Evolutionary conservation across 2,329 filamentous ascomycete species (phyloP), one percentile per base, ranked within the genome.

Genomic region (Colletotrichum liriopes): DNA sequence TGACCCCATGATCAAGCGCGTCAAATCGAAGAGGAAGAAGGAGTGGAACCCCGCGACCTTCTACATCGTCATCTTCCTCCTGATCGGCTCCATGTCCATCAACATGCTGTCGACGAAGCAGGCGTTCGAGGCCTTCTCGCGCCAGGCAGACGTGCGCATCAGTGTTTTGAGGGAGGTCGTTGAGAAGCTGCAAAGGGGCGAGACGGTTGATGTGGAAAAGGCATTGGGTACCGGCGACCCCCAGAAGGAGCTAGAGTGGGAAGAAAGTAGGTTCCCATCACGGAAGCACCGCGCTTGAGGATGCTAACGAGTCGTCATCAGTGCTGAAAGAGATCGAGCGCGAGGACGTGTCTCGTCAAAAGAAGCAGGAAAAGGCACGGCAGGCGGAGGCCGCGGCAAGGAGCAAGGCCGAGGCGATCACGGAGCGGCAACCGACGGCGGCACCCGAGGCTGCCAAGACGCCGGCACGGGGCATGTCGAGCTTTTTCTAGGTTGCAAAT

Each of bases 71-170:
- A 94, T 96, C 74, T 95, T 95, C 78, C 86, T 95, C 51, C 88
- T 98, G 74, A 96, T 98, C 75, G 97, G 97, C 5, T 98, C 94
- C 73, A 97, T 98, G 87, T 94, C 96, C 18, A 98, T 99, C 77
- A 94, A 98, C 78, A 93, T 96, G 87, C 92, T 99, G 78, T 88
- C 91, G 45, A 81, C 98, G 77, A 93, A 92, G 77, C 93, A 93
- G 76, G 92, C 95, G 62, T 93, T 92, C 78, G 86, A 88, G 41
- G 90, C 91, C 12, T 95, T 93, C 77, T 90, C 87, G 78, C 90
- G 95, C 62, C 91, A 91, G 76, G 92, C 95, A 6, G 93, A 98
- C 76, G 91, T 93, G 8, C 93, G 93, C 79, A 93, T 99, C 74
- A 89, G 87, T 3, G 79, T 94, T 39, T 82, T 99, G 71, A 89